Evolutionary conservation across 192 early-diverging fungal species (phyloP).

Genomic region (Umbelopsis vinacea): DNA sequence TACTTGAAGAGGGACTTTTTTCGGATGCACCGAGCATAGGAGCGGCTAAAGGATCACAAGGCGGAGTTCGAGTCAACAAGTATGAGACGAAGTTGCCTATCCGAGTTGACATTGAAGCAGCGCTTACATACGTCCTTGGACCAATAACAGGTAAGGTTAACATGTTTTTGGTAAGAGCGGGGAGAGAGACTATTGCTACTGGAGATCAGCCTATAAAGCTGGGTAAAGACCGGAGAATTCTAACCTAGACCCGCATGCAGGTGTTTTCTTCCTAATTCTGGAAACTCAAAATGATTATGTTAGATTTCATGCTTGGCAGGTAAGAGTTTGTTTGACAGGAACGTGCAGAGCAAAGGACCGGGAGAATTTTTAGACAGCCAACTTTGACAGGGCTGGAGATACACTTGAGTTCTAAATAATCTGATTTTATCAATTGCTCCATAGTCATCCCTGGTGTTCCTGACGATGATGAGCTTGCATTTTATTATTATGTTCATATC

Average conservation of each 20-base stretch:
- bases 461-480: slow-evolving; percentile 39
- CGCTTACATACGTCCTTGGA: slow-evolving; percentile 68
- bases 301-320: slow-evolving; percentile 72
- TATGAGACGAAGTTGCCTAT: slow-evolving; percentile 75
- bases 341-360: neutral
- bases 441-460: slow-evolving; percentile 42
- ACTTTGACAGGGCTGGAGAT: too few species aligned
- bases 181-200: neutral
- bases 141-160: slow-evolving; percentile 49
- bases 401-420: too few species aligned
- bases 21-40: slow-evolving; percentile 25
- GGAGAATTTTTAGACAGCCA: too few species aligned
- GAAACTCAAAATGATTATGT: slow-evolving; percentile 81
- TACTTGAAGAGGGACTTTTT: slow-evolving; percentile 32
- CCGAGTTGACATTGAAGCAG: slow-evolving; percentile 77
- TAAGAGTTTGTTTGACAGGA: slow-evolving; percentile 19
- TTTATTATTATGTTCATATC: slow-evolving; percentile 57
- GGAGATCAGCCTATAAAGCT: slow-evolving; percentile 19
- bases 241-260: slow-evolving; percentile 38
- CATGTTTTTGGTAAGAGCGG: neutral
- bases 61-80: slow-evolving; percentile 69
- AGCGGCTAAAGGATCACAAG: slow-evolving; percentile 30
- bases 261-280: slow-evolving; percentile 69
- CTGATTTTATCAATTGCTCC: slow-evolving; percentile 24
- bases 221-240: slow-evolving; percentile 20